Evolutionary conservation across 331 rosid genomes (phyloP), one percentile per base, ranked within the genome.

Genomic region (Cydonia oblonga): DNA sequence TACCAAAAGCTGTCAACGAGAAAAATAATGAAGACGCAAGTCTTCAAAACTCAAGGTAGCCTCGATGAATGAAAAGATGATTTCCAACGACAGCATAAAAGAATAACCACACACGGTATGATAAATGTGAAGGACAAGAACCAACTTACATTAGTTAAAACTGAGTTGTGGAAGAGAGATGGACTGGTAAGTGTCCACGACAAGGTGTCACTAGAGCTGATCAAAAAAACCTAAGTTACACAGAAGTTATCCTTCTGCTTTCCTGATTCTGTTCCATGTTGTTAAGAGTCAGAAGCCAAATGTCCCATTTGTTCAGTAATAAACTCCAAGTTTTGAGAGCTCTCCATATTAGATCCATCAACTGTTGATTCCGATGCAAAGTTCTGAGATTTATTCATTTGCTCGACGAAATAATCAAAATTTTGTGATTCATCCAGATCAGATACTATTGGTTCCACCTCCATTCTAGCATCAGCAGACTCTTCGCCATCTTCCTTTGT

Each of bases 381-480:
- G 63, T 63, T 63, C 26, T 53, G 84, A 73, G 79, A 42, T 65
- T 60, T 86, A 75, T 85, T 87, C 88, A 85, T 82, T 75, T 89
- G 84, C 65, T 81, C 75, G 15, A 87, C 52, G 70, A 82, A 72
- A 15, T 74, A 52, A 69, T 85, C 89, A 63, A 85, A 81, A 80
- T 73, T 69, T 26, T 28, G 79, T 20, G 81, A 83, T 5, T 68
- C 46, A 32, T 82, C 85, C 46, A 29, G 65, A n/a, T 75, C 78
- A 2, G 76, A 44, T 71, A 28, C 52, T 0, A 66, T 66, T 30
- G 85, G 51, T 73, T 90, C 93, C 23, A 75, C 83, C 66, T 82
- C 96, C 85, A 84, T 86, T 71, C 56, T 87, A 53, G 74, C 59
- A 25, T 82, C 82, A 22, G 67, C 26, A 5, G 44, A 30, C 54